These are phyloP conservation scores for Solanum stenotomum DNA, from an alignment of 257 asterid species.

Conservation along the genomic window DNA sequence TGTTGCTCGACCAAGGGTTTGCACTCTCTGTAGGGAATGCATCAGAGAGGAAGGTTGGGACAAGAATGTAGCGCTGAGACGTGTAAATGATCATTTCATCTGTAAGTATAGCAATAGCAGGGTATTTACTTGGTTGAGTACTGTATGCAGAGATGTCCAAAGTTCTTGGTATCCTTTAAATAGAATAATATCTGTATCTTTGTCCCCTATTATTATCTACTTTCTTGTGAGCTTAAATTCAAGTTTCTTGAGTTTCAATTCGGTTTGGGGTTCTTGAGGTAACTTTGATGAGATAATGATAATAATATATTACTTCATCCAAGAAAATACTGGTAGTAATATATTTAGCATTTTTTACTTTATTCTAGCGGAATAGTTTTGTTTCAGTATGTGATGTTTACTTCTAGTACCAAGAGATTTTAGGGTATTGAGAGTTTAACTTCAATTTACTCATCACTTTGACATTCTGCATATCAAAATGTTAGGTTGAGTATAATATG, in stretches of 20 bases:
- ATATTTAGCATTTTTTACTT: neutral
- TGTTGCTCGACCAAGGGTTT: conserved; percentile 72
- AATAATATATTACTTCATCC: neutral
- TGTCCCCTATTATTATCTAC: neutral
- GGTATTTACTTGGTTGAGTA: neutral
- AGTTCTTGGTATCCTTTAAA: neutral
- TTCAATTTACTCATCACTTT: neutral
- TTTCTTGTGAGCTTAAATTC: neutral
- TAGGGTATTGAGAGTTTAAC: neutral
- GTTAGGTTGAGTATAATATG: neutral
- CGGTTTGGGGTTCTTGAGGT: neutral
- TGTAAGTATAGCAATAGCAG: conserved; percentile 47
- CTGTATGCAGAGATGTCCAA: neutral
- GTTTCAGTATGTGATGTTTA: neutral
- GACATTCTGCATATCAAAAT: neutral
- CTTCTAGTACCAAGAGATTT: neutral
- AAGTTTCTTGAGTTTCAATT: neutral
- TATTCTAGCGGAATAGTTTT: neutral
- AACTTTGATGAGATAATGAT: neutral
- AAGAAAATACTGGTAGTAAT: neutral
- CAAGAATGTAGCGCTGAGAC: conserved; percentile 50
- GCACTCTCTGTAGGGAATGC: conserved; percentile 95
- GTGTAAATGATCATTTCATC: conserved; percentile 88
- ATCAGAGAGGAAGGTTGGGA: conserved; percentile 80
- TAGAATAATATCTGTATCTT: neutral